A percentile compares a stretch with the other conserved stretches of the same genome.
phyloP scores from a whole-genome alignment of 306 rosid species.

The Lathyrus tuberosus region DNA sequence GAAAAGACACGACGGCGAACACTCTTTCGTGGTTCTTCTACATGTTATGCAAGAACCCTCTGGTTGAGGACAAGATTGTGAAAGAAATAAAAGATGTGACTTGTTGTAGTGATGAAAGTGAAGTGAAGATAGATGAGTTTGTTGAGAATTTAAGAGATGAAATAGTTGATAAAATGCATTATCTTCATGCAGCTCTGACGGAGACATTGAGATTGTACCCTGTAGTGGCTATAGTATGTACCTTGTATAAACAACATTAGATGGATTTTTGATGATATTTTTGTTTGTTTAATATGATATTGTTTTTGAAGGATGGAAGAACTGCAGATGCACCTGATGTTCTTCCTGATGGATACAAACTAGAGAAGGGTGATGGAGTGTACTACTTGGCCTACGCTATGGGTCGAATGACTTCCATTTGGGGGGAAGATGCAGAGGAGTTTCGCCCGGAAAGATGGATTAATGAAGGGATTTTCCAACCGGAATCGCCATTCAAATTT shows the following conservation, averaged over 20 bases:
- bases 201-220: constrained; percentile 86
- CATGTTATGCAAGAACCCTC: constrained; percentile 80
- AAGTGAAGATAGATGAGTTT: constrained; percentile 50
- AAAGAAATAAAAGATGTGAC: constrained; percentile 62
- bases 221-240: constrained; percentile 62
- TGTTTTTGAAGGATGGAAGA: constrained; percentile 60
- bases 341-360: constrained; percentile 70
- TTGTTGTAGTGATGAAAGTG: constrained; percentile 23
- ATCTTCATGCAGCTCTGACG: constrained; percentile 78
- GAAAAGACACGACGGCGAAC: constrained; percentile 72
- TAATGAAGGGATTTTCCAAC: constrained; percentile 54
- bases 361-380: constrained; percentile 68
- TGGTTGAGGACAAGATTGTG: constrained; percentile 65
- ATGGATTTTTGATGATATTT: no score
- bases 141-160: constrained; percentile 53
- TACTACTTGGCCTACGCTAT: constrained; percentile 65
- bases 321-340: constrained; percentile 48
- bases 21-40: constrained; percentile 85
- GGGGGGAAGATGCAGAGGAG: constrained; percentile 73
- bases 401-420: constrained; percentile 74
- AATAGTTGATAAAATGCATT: constrained; percentile 72
- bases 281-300: constrained; percentile 13
- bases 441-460: constrained; percentile 86
- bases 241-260: not conserved
- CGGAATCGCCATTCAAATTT: constrained; percentile 78